Conservation (phyloP, 495 filamentous ascomycete species). For the Endocarpon pusillum region DNA sequence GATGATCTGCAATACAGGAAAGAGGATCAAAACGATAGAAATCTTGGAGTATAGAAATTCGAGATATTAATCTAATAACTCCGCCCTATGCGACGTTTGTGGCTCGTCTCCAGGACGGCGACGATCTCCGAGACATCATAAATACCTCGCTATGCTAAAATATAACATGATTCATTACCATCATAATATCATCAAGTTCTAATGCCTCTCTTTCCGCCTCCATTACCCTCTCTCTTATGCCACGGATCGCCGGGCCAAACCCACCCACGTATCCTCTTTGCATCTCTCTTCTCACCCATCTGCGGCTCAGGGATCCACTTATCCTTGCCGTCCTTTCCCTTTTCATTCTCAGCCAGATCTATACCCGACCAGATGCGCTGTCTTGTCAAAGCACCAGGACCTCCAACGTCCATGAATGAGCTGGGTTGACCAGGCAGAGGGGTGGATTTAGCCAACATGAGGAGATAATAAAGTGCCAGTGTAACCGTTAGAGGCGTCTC, state of each 20-base stretch:
- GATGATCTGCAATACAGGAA: too few species aligned
- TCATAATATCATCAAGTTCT: too few species aligned
- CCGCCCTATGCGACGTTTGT: too few species aligned
- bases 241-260: conserved; percentile 61
- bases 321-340: conserved; percentile 37
- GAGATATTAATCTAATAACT: too few species aligned
- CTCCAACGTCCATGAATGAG: conserved; percentile 65
- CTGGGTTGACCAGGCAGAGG: conserved; percentile 45
- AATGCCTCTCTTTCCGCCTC: conserved; percentile 8
- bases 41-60: too few species aligned
- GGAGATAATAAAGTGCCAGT: conserved; percentile 57
- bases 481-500: conserved; percentile 47
- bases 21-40: too few species aligned
- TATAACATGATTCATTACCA: too few species aligned
- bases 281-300: conserved; percentile 64
- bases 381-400: conserved; percentile 57
- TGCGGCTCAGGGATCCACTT: conserved; percentile 78
- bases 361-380: conserved; percentile 39
- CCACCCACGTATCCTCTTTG: conserved; percentile 71
- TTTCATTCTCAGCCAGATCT: neutral
- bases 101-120: too few species aligned
- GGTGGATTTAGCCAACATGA: conserved; percentile 68
- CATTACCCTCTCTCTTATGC: conserved; percentile 34
- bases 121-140: too few species aligned
- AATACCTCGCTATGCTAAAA: too few species aligned